Evolutionary conservation across 208 protist genomes (phyloP).

Genomic region (Phytomonas sp.): DNA sequence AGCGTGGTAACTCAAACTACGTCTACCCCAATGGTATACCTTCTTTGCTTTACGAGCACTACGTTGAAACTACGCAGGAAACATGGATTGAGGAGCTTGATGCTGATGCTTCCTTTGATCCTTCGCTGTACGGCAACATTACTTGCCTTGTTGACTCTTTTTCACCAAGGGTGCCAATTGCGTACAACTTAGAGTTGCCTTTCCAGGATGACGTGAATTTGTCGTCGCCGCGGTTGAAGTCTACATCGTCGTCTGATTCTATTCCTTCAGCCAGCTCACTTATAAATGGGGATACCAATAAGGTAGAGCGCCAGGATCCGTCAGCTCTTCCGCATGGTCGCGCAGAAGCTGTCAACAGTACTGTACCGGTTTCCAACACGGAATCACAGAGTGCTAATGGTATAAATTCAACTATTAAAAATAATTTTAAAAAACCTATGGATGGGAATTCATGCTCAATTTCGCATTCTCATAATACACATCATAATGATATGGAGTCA

Average conservation of each 20-base stretch:
- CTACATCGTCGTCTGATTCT: background rate
- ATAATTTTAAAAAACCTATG: background rate
- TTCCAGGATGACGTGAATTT: slow-evolving; percentile 20
- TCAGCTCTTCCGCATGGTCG: background rate
- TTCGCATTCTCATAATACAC: background rate
- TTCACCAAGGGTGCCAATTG: slow-evolving; percentile 45
- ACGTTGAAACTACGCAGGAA: slow-evolving; percentile 30
- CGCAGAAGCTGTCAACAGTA: background rate
- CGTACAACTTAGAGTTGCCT: slow-evolving; percentile 32
- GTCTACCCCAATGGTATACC: slow-evolving; percentile 1
- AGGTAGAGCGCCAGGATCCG: background rate
- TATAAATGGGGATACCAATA: background rate
- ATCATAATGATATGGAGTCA: background rate
- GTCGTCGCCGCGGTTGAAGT: background rate
- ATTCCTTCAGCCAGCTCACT: background rate
- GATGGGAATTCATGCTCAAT: background rate
- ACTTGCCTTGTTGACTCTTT: slow-evolving; percentile 61
- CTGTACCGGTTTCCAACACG: background rate
- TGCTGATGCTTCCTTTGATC: slow-evolving; percentile 35
- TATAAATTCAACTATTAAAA: background rate
- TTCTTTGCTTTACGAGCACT: slow-evolving; percentile 56
- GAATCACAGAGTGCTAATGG: background rate
- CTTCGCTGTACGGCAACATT: slow-evolving; percentile 53
- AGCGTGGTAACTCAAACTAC: background rate
- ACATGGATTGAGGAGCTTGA: slow-evolving; percentile 59